A percentile compares a stretch with the other conserved stretches of the same genome.
Evolutionary conservation across 2,329 filamentous ascomycete genomes (phyloP).

Genomic region (Colletotrichum spinosum): DNA sequence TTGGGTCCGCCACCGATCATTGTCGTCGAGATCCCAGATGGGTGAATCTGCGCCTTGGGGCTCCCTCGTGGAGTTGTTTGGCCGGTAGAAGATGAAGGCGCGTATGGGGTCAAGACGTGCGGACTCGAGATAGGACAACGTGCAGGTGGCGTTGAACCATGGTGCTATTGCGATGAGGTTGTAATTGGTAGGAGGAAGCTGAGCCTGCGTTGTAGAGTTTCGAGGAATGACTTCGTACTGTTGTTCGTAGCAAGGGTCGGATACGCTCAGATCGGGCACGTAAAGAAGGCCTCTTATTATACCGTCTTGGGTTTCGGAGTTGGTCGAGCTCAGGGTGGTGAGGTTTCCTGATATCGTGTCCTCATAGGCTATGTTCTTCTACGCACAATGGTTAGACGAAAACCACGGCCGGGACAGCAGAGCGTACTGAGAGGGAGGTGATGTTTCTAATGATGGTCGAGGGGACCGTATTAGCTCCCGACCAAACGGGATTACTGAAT

Average conservation of each 20-base stretch:
- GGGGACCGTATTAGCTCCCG: slow-evolving; percentile 60
- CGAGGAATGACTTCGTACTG: slow-evolving; percentile 75
- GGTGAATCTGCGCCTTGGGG: slow-evolving; percentile 75
- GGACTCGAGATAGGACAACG: slow-evolving; percentile 75
- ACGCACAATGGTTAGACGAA: slow-evolving; percentile 38
- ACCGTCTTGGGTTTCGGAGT: slow-evolving; percentile 67
- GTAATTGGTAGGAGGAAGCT: slow-evolving; percentile 77
- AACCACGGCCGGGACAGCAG: slow-evolving; percentile 6
- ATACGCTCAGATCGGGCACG: slow-evolving; percentile 74
- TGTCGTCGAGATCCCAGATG: slow-evolving; percentile 78
- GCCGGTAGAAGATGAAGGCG: slow-evolving; percentile 73
- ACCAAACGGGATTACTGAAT: slow-evolving; percentile 70
- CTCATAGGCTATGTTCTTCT: slow-evolving; percentile 61
- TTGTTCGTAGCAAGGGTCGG: slow-evolving; percentile 71
- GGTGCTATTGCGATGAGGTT: slow-evolving; percentile 86
- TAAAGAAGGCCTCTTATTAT: slow-evolving; percentile 85
- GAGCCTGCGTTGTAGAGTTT: slow-evolving; percentile 78
- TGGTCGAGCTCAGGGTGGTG: slow-evolving; percentile 80
- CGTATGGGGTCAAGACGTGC: slow-evolving; percentile 69
- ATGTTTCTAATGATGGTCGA: slow-evolving; percentile 68
- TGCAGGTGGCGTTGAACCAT: slow-evolving; percentile 83
- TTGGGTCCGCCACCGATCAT: slow-evolving; percentile 76
- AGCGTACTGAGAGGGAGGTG: slow-evolving; percentile 65
- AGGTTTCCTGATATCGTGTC: slow-evolving; percentile 68
- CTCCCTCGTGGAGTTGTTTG: slow-evolving; percentile 64